Evolutionary conservation across 176 grass and related monocot species (phyloP).

Genomic region (Themeda triandra): DNA sequence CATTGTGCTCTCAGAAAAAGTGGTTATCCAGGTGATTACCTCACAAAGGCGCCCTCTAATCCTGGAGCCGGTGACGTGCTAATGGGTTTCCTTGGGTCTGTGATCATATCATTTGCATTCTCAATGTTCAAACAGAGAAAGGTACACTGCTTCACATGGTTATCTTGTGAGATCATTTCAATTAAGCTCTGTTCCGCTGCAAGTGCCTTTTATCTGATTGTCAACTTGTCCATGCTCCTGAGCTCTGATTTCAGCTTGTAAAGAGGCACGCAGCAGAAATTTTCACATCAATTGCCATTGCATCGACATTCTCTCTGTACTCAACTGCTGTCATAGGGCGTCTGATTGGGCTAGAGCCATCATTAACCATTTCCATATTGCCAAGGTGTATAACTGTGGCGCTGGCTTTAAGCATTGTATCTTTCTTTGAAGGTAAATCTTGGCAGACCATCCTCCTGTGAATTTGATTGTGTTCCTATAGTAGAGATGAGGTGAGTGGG

Average conservation of each 20-base stretch:
- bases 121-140: conserved; percentile 97
- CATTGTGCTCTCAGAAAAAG: background rate
- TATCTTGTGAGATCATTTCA: background rate
- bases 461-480: background rate
- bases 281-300: conserved; percentile 81
- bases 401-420: conserved; percentile 90
- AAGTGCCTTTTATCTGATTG: background rate
- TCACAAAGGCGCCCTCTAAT: conserved; percentile 78
- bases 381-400: conserved; percentile 92
- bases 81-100: conserved; percentile 96
- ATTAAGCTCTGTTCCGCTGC: background rate
- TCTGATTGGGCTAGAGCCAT: conserved; percentile 63
- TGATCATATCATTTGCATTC: conserved; percentile 96
- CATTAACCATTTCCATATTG: conserved; percentile 73
- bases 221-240: background rate
- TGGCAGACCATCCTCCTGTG: background rate
- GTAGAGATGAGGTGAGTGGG: background rate
- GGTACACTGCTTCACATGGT: conserved; percentile 16
- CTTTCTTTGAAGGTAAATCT: conserved; percentile 83
- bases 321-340: conserved; percentile 80
- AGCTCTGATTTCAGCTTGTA: conserved; percentile 61
- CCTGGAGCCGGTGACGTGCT: conserved; percentile 91
- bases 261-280: conserved; percentile 91
- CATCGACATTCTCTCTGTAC: conserved; percentile 73
- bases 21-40: conserved; percentile 68